phyloP scores from a whole-genome alignment of 2,329 filamentous ascomycete genomes.

The Geosmithia putterillii region DNA sequence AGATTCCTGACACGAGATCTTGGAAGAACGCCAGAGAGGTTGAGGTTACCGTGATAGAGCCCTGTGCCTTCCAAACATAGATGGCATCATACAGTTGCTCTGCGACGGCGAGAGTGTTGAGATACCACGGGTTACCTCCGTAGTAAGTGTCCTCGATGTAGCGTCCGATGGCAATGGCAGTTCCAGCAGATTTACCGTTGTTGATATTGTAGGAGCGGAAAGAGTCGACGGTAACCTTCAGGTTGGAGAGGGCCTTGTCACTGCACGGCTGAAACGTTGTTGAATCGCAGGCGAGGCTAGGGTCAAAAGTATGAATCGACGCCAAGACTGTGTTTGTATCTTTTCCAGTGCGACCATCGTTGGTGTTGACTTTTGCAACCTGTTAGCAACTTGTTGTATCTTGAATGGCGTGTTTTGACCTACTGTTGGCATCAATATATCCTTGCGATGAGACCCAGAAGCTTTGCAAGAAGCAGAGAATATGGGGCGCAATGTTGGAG shows the following conservation, averaged over 20 bases:
- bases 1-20: conserved; percentile 45
- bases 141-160: conserved; percentile 66
- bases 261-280: conserved; percentile 71
- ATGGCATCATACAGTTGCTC: conserved; percentile 71
- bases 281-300: conserved; percentile 50
- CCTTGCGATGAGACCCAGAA: conserved; percentile 54
- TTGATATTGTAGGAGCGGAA: conserved; percentile 71
- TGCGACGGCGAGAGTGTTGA: conserved; percentile 63
- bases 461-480: conserved; percentile 61
- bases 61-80: conserved; percentile 54
- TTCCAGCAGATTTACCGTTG: conserved; percentile 45
- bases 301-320: conserved; percentile 60
- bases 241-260: conserved; percentile 55
- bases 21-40: conserved; percentile 61
- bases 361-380: conserved; percentile 34
- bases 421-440: conserved; percentile 55
- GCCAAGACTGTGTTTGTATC: conserved; percentile 60
- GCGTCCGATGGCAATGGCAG: conserved; percentile 50
- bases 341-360: conserved; percentile 51
- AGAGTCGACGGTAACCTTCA: conserved; percentile 63
- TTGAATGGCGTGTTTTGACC: conserved; percentile 26
- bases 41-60: conserved; percentile 50
- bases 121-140: conserved; percentile 72
- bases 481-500: conserved; percentile 51
- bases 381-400: neutral